These are phyloP conservation scores for Coemansia sp. DNA, from an alignment of 192 early-diverging fungal species.

Conservation along the genomic window DNA sequence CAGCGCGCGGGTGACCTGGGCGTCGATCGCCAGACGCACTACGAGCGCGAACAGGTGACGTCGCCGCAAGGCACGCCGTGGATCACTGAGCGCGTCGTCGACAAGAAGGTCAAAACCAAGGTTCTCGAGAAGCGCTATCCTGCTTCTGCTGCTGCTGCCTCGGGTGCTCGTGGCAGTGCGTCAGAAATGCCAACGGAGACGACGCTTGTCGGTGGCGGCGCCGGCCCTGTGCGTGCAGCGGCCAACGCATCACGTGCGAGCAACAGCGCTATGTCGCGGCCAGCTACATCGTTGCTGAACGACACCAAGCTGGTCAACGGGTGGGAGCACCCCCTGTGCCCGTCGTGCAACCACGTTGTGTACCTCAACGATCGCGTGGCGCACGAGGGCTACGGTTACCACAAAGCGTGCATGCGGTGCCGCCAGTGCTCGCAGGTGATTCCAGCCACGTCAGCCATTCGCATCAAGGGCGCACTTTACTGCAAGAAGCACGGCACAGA, in stretches of 20 bases:
- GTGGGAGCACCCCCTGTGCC: slow-evolving; percentile 55
- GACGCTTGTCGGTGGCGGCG: slow-evolving; percentile 44
- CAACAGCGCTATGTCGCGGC: slow-evolving; percentile 38
- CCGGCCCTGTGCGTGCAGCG: not conserved
- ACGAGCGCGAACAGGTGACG: slow-evolving; percentile 49
- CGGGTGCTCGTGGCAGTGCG: not conserved
- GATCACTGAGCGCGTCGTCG: slow-evolving; percentile 51
- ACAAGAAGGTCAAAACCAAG: slow-evolving; percentile 53
- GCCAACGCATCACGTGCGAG: slow-evolving; percentile 10
- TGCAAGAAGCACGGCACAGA: slow-evolving; percentile 53
- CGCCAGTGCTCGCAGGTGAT: slow-evolving; percentile 47
- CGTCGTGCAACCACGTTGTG: slow-evolving; percentile 37
- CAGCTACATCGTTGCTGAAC: slow-evolving; percentile 44
- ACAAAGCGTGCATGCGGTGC: slow-evolving; percentile 55
- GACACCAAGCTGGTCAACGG: slow-evolving; percentile 48
- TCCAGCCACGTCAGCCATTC: slow-evolving; percentile 30
- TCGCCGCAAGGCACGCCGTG: slow-evolving; percentile 50
- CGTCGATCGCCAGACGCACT: slow-evolving; percentile 50
- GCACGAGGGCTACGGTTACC: slow-evolving; percentile 55
- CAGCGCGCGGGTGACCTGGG: slow-evolving; percentile 41
- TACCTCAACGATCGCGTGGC: slow-evolving; percentile 52
- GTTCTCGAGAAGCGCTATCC: slow-evolving; percentile 53
- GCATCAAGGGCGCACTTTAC: slow-evolving; percentile 53
- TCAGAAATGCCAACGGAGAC: not conserved
- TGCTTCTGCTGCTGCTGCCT: not conserved